Evolutionary conservation across 2,329 filamentous ascomycete species (phyloP), one percentile per base, ranked within the genome.

Genomic region (Botrytis paeoniae): DNA sequence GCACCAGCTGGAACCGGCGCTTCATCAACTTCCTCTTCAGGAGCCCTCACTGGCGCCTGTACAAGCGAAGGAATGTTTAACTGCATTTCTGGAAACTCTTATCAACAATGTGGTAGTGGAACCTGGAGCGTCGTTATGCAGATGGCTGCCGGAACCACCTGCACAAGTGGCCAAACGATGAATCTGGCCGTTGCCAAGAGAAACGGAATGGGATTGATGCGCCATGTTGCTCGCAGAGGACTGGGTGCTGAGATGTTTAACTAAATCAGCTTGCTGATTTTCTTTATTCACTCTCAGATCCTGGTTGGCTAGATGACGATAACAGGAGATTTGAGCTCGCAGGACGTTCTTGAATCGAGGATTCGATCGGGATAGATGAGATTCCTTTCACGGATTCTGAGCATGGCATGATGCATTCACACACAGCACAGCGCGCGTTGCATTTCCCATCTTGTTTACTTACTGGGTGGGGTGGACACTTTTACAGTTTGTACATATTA

Each of bases 61-160:
- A 77, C 83, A 76, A 78, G 82, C 12, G 86, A 88, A 63, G 87
- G 87, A 1, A 78, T 80, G 18, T 89, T 85, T 85, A 88, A 88
- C 82, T 89, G 87, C 75, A 81, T 88, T 10, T 81, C 79, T 0
- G 86, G 86, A 22, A 81, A 78, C 1, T 83, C 83, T 0, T 89
- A 84, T 84, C 87, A 89, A 80, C 86, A 86, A 65, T 89, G 87
- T 73, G 87, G 83, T 12, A 85, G 83, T 3, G 87, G 87, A 14
- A 54, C 76, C 0, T 89, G 87, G 87, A 86, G 86, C 3, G 77
- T 80, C 0, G 72, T 80, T 3, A 83, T 84, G 74, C 60, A 75
- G 0, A 77, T 89, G 20, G 84, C 87, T 0, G 77, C 80, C 0
- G 87, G 87, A 1, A 86, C 85, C 0, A 76, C 73, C 0, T 89